Conservation (phyloP, 306 rosid genomes). For the Lathyrus sativus region DNA sequence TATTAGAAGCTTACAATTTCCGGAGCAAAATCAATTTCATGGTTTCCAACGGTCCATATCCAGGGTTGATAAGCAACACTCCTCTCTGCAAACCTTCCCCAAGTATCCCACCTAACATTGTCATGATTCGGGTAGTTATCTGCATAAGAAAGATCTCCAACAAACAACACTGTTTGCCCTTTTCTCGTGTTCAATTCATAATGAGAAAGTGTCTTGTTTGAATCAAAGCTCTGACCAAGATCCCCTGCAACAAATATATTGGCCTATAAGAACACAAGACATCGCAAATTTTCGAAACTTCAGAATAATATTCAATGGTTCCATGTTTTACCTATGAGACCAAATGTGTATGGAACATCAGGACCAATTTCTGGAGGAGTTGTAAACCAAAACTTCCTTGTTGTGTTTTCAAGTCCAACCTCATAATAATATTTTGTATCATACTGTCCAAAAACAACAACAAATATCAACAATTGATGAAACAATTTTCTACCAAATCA, state of each 20-base stretch:
- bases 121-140: conserved; percentile 72
- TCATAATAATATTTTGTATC: conserved; percentile 76
- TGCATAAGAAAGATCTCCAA: conserved; percentile 89
- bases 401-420: conserved; percentile 64
- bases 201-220: conserved; percentile 74
- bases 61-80: conserved; percentile 93
- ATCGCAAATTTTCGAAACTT: conserved; percentile 10
- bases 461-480: not conserved
- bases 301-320: not conserved
- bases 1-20: conserved; percentile 57
- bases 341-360: conserved; percentile 88
- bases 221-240: conserved; percentile 89
- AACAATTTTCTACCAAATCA: not conserved
- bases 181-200: conserved; percentile 64
- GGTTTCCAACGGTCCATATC: conserved; percentile 97
- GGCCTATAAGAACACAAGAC: too few relatives aligned
- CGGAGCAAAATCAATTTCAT: conserved; percentile 78
- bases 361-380: conserved; percentile 88
- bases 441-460: conserved; percentile 49
- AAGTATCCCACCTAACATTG: conserved; percentile 79
- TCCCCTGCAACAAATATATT: conserved; percentile 57
- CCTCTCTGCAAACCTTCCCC: conserved; percentile 89
- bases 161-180: conserved; percentile 66
- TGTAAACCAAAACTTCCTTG: conserved; percentile 71
- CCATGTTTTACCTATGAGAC: conserved; percentile 70